These are phyloP conservation scores for Nyctanthes arbortristis DNA, from an alignment of 257 asterid genomes.

Conservation along the genomic window DNA sequence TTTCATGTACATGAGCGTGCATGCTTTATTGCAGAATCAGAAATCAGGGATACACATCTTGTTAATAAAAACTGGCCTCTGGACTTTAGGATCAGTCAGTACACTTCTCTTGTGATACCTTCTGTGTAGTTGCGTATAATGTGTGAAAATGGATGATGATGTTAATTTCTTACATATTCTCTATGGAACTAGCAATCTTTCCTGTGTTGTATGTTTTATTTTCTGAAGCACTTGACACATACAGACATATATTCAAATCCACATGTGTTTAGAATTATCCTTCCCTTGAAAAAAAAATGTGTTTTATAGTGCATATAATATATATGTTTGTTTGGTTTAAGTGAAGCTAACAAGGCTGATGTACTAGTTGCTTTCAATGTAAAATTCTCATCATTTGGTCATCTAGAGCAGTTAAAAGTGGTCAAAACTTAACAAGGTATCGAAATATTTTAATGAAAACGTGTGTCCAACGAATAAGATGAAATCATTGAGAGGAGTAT, in stretches of 20 bases:
- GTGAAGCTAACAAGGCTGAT: background rate
- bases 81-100: background rate
- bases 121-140: background rate
- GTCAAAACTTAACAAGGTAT: background rate
- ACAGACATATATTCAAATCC: background rate
- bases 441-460: too few relatives aligned
- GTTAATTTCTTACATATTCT: too few relatives aligned
- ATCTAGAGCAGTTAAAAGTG: background rate
- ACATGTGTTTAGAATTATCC: background rate
- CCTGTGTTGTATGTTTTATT: background rate
- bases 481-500: background rate
- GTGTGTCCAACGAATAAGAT: background rate
- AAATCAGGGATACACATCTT: background rate
- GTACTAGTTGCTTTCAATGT: background rate
- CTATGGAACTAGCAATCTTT: background rate
- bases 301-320: background rate
- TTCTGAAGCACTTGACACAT: background rate
- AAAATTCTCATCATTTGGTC: background rate
- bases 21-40: background rate
- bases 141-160: background rate
- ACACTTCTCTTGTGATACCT: background rate
- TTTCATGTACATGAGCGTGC: background rate
- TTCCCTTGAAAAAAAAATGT: background rate
- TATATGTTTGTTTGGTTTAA: background rate
- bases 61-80: background rate